These are phyloP conservation scores for Camelina laxa DNA, from an alignment of 345 rosid genomes.

Conservation along the genomic window DNA sequence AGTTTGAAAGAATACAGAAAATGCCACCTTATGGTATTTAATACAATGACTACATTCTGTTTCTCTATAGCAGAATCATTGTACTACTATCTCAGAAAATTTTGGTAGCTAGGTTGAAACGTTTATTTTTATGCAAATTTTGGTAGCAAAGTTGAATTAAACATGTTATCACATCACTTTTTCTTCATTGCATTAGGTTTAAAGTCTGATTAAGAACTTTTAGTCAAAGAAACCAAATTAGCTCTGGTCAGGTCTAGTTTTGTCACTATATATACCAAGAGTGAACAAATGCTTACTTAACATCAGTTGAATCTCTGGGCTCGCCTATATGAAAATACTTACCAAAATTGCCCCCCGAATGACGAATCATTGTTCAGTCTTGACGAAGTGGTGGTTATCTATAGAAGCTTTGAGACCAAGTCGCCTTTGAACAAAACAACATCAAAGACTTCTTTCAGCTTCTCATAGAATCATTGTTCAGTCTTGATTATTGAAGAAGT, in stretches of 20 bases:
- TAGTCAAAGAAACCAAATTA: slow-evolving; percentile 10
- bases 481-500: slow-evolving; percentile 28
- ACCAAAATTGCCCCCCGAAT: slow-evolving; percentile 48
- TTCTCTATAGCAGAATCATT: background rate
- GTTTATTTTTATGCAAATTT: background rate
- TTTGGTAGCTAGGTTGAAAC: slow-evolving; percentile 10
- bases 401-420: slow-evolving; percentile 6
- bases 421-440: background rate
- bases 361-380: slow-evolving; percentile 48
- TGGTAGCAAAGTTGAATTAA: background rate
- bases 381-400: slow-evolving; percentile 35
- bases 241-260: slow-evolving; percentile 26
- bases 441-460: slow-evolving; percentile 1
- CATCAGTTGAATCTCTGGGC: slow-evolving; percentile 29
- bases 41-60: background rate
- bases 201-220: background rate
- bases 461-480: slow-evolving; percentile 7
- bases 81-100: background rate
- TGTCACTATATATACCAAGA: slow-evolving; percentile 23
- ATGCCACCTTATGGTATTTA: background rate
- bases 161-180: background rate
- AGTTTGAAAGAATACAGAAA: slow-evolving; percentile 8
- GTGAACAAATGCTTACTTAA: slow-evolving; percentile 34
- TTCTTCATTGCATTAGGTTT: slow-evolving; percentile 27
- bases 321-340: slow-evolving; percentile 17